Base-by-base conservation (phyloP, 768 basidiomycete species). In the Cyathus striatus region DNA sequence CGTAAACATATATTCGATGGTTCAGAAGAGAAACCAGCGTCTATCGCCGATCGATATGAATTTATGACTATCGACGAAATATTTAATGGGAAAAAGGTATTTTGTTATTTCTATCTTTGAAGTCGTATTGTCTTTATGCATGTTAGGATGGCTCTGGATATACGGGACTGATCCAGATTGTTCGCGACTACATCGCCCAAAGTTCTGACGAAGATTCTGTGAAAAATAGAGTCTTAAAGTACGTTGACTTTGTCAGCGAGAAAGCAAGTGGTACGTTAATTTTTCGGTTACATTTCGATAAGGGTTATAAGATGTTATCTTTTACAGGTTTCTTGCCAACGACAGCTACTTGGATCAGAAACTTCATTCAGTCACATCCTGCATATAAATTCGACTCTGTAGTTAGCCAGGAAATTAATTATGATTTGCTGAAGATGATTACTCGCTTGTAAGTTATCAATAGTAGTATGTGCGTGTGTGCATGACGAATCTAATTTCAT, bases 341-440 rank as follows among this genome's bases (percentile, higher is more conserved):
- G 16, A 44, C 47, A 13, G 47, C 47, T 10, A 41, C 37, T 4
- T 48, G 46, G 46, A 48, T 48, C 14, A 35, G 47, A 23, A 39
- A 48, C 25, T 48, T 44, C 35, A 39, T 48, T 12, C 38, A 36
- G 25, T 39, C 27, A 5, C 47, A 48, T 40, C 47, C 43, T 9
- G 38, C 17, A 16, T 48, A 48, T 23, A 37, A 24, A 6, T 39
- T 40, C 12, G 47, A 44, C 38, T 48, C 47, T 5, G 18, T 44
- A 9, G 39, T 44, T n/a, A 34, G 17, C 22, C 38, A 44, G 40
- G 39, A 44, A 40, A 41, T 44, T 23, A 38, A 43, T 20, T 48
- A 26, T 34, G 38, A 44, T 23, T 25, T 44, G 7, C 34, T 48
- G 47, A 25, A 40, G 27, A 23, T 32, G 22, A 24, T 44, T 34